phyloP scores from a whole-genome alignment of 2,329 filamentous ascomycete species.

The Xylariaceae sp. region DNA sequence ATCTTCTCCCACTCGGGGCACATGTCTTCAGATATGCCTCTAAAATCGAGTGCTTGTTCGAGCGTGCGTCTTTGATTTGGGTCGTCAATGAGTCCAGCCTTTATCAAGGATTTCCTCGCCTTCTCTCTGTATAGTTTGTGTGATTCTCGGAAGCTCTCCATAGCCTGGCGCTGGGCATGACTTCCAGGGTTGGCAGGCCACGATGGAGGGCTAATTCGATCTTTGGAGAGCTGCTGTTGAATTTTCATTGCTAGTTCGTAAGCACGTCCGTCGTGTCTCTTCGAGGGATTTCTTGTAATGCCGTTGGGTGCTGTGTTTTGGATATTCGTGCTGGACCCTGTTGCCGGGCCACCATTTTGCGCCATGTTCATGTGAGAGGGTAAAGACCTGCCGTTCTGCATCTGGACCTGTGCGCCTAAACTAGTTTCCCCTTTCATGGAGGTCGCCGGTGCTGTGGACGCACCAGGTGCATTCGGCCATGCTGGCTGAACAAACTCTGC shows the following conservation, averaged over 20 bases:
- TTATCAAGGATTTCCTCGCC: slow-evolving; percentile 55
- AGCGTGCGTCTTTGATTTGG: slow-evolving; percentile 59
- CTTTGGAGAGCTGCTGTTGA: slow-evolving; percentile 49
- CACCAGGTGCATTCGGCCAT: slow-evolving; percentile 23
- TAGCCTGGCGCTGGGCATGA: slow-evolving; percentile 45
- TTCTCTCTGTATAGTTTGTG: slow-evolving; percentile 55
- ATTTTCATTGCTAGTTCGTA: slow-evolving; percentile 45
- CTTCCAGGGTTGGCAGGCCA: slow-evolving; percentile 56
- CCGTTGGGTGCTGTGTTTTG: neutral
- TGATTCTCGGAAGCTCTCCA: slow-evolving; percentile 52
- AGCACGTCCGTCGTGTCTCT: slow-evolving; percentile 20
- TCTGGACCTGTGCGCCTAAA: slow-evolving; percentile 11
- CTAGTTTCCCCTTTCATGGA: slow-evolving; percentile 22
- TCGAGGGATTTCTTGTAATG: neutral
- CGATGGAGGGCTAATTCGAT: slow-evolving; percentile 49
- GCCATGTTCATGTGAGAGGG: slow-evolving; percentile 10
- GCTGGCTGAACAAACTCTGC: slow-evolving; percentile 27
- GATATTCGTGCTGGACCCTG: neutral
- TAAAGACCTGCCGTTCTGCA: slow-evolving; percentile 20
- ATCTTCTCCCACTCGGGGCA: slow-evolving; percentile 65
- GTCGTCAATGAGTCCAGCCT: slow-evolving; percentile 59
- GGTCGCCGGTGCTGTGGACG: neutral
- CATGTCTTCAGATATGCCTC: slow-evolving; percentile 66
- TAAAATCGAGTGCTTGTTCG: slow-evolving; percentile 61
- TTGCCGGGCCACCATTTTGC: slow-evolving; percentile 8